phyloP scores from a whole-genome alignment of 805 yeast species.

The Candida palmyrensis region DNA sequence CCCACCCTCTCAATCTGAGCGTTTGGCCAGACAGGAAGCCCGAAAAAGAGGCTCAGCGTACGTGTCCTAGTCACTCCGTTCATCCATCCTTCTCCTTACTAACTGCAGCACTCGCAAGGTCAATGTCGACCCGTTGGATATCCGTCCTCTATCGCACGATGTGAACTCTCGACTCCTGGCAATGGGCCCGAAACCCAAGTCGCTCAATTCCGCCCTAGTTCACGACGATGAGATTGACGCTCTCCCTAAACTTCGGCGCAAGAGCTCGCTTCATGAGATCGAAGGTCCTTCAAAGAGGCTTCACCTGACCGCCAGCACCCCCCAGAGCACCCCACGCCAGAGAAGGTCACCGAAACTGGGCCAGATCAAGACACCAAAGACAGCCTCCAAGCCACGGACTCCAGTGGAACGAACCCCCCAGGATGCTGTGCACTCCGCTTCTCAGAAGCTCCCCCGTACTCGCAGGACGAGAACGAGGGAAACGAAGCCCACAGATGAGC shows the following conservation, averaged over 20 bases:
- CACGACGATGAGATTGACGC: conserved; percentile 11
- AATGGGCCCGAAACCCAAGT: conserved; percentile 5
- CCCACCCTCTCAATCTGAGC: conserved; percentile 7
- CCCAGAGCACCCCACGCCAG: no score
- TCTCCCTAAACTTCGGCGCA: conserved; percentile 12
- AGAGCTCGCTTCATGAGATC: no score
- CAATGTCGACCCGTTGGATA: conserved; percentile 5
- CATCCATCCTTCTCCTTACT: conserved; percentile 2
- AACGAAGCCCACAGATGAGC: no score
- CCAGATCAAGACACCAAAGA: no score
- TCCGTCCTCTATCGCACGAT: conserved; percentile 8
- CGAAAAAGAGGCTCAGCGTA: conserved; percentile 41
- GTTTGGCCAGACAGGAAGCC: conserved; percentile 19
- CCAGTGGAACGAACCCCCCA: no score
- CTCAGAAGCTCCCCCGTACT: no score
- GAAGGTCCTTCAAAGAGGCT: no score
- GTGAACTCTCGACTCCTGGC: conserved; percentile 5
- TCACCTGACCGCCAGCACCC: no score
- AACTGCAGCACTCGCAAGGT: conserved; percentile 7
- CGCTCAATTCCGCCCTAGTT: conserved; percentile 14
- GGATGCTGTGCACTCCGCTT: no score
- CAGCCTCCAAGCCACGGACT: no score
- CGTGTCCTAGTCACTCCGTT: conserved; percentile 12
- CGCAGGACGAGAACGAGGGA: no score
- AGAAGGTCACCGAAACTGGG: no score